phyloP scores from a whole-genome alignment of 208 protist genomes.

The Leishmania martiniquensis region DNA sequence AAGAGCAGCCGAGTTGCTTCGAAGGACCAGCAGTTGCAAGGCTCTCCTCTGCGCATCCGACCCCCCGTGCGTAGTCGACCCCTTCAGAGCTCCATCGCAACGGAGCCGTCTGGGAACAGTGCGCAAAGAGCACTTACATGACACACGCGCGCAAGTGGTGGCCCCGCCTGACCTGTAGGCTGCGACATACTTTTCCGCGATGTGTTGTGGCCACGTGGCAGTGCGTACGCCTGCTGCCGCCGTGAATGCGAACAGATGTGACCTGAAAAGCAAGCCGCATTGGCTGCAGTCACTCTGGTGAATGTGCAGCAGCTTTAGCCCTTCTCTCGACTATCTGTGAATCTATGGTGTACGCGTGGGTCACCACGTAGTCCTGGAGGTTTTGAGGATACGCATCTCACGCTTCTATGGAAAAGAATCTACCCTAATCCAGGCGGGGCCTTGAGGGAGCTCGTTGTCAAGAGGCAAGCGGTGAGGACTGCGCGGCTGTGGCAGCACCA shows the following conservation, averaged over 20 bases:
- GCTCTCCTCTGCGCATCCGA: neutral
- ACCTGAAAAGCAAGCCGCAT: too few species aligned
- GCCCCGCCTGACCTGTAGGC: neutral
- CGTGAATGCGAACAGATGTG: neutral
- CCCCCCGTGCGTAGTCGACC: neutral
- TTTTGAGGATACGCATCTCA: neutral
- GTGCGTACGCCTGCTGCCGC: neutral
- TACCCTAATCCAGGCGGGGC: neutral
- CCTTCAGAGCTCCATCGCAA: neutral
- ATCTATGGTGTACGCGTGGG: neutral
- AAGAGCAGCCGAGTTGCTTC: neutral
- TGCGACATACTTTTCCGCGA: neutral
- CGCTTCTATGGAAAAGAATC: neutral
- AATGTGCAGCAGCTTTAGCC: neutral
- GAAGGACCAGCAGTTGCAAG: neutral
- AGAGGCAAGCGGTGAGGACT: neutral
- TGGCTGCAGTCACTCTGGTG: neutral
- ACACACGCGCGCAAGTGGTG: neutral
- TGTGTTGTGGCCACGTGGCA: neutral
- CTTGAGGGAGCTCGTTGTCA: neutral
- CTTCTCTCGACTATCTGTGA: too few species aligned
- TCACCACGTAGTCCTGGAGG: too few species aligned
- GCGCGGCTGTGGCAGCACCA: neutral
- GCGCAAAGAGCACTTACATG: neutral
- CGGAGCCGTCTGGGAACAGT: neutral